phyloP scores from a whole-genome alignment of 2,329 filamentous ascomycete species.

The Calycina herbarum region DNA sequence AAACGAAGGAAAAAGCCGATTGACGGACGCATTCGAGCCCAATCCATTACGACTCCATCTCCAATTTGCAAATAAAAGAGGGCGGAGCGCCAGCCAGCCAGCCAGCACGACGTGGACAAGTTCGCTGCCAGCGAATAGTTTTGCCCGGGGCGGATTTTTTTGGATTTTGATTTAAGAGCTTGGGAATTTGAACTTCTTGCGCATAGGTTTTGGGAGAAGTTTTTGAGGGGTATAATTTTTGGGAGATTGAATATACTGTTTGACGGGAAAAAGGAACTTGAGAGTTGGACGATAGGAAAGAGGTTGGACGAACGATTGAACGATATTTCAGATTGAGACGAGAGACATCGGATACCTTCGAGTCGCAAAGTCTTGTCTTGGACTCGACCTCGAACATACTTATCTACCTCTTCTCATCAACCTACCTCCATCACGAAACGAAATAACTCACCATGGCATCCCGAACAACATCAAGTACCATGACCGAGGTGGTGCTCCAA shows the following conservation, averaged over 20 bases:
- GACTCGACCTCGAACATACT: not conserved
- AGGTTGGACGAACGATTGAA: not conserved
- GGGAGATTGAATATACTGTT: not conserved
- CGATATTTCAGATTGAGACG: not conserved
- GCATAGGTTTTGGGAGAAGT: too few species aligned
- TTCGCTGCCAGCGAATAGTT: not conserved
- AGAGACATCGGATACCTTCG: not conserved
- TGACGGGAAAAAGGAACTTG: not conserved
- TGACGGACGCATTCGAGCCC: not conserved
- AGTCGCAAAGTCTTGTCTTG: not conserved
- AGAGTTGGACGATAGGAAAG: not conserved
- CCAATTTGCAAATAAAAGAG: not conserved
- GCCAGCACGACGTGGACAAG: not conserved
- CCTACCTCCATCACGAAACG: not conserved
- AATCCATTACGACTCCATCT: not conserved
- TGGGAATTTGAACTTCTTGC: not conserved
- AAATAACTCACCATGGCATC: constrained; percentile 29
- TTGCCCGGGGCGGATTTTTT: not conserved
- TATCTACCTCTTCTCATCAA: not conserved
- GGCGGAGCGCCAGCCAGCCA: not conserved
- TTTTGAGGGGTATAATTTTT: not conserved
- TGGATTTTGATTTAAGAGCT: too few species aligned
- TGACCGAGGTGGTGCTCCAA: constrained; percentile 31
- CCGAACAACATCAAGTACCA: constrained; percentile 25
- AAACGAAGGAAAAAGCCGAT: not conserved